A percentile compares a stretch with the other conserved stretches of the same genome.
These are phyloP conservation scores for Lactarius deliciosus DNA, from an alignment of 768 basidiomycete genomes.

Conservation along the genomic window DNA sequence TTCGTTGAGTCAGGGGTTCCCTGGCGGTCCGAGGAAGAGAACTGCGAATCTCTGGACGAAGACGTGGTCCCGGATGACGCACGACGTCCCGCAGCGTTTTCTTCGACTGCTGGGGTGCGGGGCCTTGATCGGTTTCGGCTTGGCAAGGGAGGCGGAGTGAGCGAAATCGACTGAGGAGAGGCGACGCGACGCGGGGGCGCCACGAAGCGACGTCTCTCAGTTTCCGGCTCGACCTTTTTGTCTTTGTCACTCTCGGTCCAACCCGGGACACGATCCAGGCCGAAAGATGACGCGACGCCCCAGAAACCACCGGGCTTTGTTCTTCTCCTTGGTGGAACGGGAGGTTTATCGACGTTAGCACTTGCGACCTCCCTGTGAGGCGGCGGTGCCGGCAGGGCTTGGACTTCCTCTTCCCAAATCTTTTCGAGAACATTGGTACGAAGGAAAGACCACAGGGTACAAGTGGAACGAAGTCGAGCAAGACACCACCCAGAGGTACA, in stretches of 20 bases:
- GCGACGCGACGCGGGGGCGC: slow-evolving; percentile 22
- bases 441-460: slow-evolving; percentile 87
- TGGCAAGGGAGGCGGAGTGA: slow-evolving; percentile 27
- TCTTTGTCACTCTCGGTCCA: slow-evolving; percentile 48
- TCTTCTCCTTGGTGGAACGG: slow-evolving; percentile 60
- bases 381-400: slow-evolving; percentile 37
- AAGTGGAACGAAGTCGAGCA: slow-evolving; percentile 77
- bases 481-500: slow-evolving; percentile 88
- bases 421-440: slow-evolving; percentile 78
- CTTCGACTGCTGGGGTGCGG: not conserved
- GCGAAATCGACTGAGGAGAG: slow-evolving; percentile 19
- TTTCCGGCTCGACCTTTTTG: slow-evolving; percentile 33
- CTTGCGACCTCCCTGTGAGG: slow-evolving; percentile 25
- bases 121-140: slow-evolving; percentile 24
- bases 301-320: slow-evolving; percentile 46
- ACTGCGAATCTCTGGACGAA: slow-evolving; percentile 7
- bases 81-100: slow-evolving; percentile 1
- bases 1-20: not conserved
- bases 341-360: slow-evolving; percentile 46
- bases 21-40: slow-evolving; percentile 1
- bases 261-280: slow-evolving; percentile 49
- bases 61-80: slow-evolving; percentile 5
- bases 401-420: slow-evolving; percentile 82
- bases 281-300: slow-evolving; percentile 64
- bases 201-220: slow-evolving; percentile 33